Conservation (phyloP, 2,329 filamentous ascomycete species). For the Mycocentrospora acerina region DNA sequence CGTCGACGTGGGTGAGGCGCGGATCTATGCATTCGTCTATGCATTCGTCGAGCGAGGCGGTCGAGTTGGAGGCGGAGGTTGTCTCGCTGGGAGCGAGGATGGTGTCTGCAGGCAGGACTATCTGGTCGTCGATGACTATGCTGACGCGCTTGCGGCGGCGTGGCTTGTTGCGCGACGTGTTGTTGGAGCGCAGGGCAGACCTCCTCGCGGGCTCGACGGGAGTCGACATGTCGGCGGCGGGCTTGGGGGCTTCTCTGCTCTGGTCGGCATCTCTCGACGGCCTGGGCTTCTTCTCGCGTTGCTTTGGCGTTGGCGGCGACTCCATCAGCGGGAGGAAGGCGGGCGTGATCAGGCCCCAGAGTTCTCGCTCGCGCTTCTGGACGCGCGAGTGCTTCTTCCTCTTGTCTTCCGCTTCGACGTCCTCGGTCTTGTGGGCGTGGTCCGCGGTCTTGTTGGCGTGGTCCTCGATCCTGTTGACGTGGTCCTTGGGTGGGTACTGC, state of each 20-base stretch:
- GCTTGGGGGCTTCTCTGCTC: slow-evolving; percentile 18
- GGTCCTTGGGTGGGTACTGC: slow-evolving; percentile 33
- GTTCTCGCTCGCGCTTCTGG: slow-evolving; percentile 42
- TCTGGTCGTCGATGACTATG: slow-evolving; percentile 42
- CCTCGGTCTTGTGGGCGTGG: neutral
- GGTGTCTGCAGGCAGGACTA: slow-evolving; percentile 40
- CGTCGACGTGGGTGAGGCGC: slow-evolving; percentile 20
- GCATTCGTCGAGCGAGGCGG: slow-evolving; percentile 32
- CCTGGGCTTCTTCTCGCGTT: slow-evolving; percentile 24
- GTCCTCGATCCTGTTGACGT: too few species aligned
- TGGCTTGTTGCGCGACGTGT: slow-evolving; percentile 17
- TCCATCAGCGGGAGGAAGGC: slow-evolving; percentile 41
- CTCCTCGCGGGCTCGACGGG: slow-evolving; percentile 34
- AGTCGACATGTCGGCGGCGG: neutral
- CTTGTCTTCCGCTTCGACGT: slow-evolving; percentile 15
- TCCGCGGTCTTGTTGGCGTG: too few species aligned
- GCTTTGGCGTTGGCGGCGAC: slow-evolving; percentile 19
- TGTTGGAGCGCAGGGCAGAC: slow-evolving; percentile 33
- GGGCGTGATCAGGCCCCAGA: slow-evolving; percentile 39
- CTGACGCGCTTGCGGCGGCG: slow-evolving; percentile 38
- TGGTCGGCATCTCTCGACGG: slow-evolving; percentile 25
- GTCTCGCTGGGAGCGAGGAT: slow-evolving; percentile 33
- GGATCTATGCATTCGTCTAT: slow-evolving; percentile 33
- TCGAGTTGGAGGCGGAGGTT: slow-evolving; percentile 32
- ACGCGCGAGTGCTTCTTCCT: slow-evolving; percentile 39